Evolutionary conservation across 2,329 filamentous ascomycete genomes (phyloP), one percentile per base, ranked within the genome.

Genomic region (Clonostachys rhizophaga): DNA sequence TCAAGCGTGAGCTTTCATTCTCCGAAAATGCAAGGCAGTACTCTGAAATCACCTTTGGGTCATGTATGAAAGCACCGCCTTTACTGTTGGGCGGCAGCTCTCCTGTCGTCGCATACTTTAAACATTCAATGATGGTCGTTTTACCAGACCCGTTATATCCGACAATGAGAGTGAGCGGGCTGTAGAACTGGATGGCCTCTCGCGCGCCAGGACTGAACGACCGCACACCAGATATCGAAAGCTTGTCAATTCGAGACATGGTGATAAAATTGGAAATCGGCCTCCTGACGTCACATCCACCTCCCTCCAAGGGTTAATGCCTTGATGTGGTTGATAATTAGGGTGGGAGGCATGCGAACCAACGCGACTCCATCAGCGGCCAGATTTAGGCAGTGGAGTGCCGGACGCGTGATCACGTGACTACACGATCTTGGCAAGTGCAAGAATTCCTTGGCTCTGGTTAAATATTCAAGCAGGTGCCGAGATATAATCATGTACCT

Each of bases 101-200:
- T 48, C 94, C 95, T 8, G 91, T 96, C 16, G 95, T 96, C 45
- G 89, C 91, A 83, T 96, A 99, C 64, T 96, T 96, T 60, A 99
- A 86, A 64, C 91, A 95, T 68, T 99, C 94, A 68, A 99, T 99
- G 62, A 99, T 96, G 49, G 94, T 97, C 10, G 94, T 99, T 72
- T 99, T 99, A 52, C 94, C 94, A 1, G 92, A 97, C 47, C 94
- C 94, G 71, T 99, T 99, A 68, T 91, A 89, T 49, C 94, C 94
- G 49, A 99, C 95, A 56, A 99, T 99, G 52, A 99, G 79, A 12
- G 94, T 99, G 48, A 99, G 78, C 24, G 94, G 95, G 1, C 89
- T 87, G 54, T 91, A 84, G 65, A 99, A 97, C 56, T 87, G 79
- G 52, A 97, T 95, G 36, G 81, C 86, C 68, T 96, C 88, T 54